Evolutionary conservation across 768 basidiomycete species (phyloP), one percentile per base, ranked within the genome.

Genomic region (Pholiota microspora): DNA sequence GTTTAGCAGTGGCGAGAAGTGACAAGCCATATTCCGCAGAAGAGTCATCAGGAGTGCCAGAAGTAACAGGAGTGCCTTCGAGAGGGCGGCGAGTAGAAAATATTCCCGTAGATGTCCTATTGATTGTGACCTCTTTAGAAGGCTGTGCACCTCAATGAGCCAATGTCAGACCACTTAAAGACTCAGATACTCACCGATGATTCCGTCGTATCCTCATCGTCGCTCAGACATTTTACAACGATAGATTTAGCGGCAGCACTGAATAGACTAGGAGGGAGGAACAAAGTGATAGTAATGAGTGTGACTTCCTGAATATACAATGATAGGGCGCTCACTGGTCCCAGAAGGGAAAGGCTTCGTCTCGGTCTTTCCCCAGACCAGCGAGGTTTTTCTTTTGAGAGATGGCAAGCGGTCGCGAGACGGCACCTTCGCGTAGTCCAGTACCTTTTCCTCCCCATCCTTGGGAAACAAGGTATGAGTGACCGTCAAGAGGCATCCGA

Each of bases 341-440:
- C 94, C 94, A 98, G 80, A 98, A 98, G 48, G 94, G 94, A 67
- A 94, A 94, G 0, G 93, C 92, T 62, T 95, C 94, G 64, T 96
- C 94, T 60, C 94, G 81, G 69, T 98, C 92, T 68, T 93, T 94
- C 53, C 94, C 94, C 54, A 98, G 70, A 2, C 94, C 94, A 8
- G 83, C 74, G n/a, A 95, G 75, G 4, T 80, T 91, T 71, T 86
- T 88, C 76, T 97, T 97, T 67, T 89, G 88, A 1, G 87, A 79
- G 35, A 94, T 81, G 4, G 86, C 79, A 28, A 98, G 72, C 1
- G 94, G 94, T 6, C 83, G 79, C 16, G 76, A 77, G 34, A 94
- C 84, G 48, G 92, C 88, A 5, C 90, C 94, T 10, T 87, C 74
- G 25, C 92, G 85, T n/a, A 97, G 84, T 13, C 86, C 94, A 35